These are phyloP conservation scores for Coriolopsis trogii DNA, from an alignment of 1,284 basidiomycete genomes.

Conservation along the genomic window DNA sequence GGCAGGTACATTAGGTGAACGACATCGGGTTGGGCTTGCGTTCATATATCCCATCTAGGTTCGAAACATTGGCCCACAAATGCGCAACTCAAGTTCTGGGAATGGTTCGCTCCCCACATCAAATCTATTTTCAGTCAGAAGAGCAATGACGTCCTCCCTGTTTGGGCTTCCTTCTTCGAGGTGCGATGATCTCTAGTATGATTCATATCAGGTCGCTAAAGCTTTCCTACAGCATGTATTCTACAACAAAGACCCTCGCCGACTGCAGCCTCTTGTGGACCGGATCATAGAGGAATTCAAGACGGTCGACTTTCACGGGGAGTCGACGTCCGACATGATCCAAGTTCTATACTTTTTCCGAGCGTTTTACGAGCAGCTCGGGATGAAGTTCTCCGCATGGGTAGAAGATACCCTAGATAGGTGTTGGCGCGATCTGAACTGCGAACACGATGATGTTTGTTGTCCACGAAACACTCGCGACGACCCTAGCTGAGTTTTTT, in stretches of 20 bases:
- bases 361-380: slow-evolving; percentile 71
- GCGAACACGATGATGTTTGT: slow-evolving; percentile 80
- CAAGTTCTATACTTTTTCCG: slow-evolving; percentile 65
- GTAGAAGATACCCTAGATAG: slow-evolving; percentile 65
- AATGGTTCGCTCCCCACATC: slow-evolving; percentile 79
- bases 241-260: slow-evolving; percentile 82
- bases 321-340: slow-evolving; percentile 74
- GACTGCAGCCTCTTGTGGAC: slow-evolving; percentile 80
- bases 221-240: slow-evolving; percentile 62
- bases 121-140: slow-evolving; percentile 67
- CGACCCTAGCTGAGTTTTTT: too few relatives aligned
- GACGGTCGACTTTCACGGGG: slow-evolving; percentile 70
- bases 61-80: slow-evolving; percentile 87
- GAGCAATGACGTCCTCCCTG: slow-evolving; percentile 66
- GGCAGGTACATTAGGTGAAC: slow-evolving; percentile 44
- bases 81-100: slow-evolving; percentile 75
- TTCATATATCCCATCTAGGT: slow-evolving; percentile 43
- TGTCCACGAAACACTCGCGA: background rate
- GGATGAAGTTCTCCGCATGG: slow-evolving; percentile 83
- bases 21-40: background rate
- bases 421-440: slow-evolving; percentile 72
- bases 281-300: slow-evolving; percentile 68
- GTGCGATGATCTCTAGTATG: slow-evolving; percentile 36
- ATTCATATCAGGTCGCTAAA: slow-evolving; percentile 1
- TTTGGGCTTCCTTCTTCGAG: slow-evolving; percentile 75